These are phyloP conservation scores for Neofusicoccum cordaticola DNA, from an alignment of 2,329 filamentous ascomycete species.

Conservation along the genomic window DNA sequence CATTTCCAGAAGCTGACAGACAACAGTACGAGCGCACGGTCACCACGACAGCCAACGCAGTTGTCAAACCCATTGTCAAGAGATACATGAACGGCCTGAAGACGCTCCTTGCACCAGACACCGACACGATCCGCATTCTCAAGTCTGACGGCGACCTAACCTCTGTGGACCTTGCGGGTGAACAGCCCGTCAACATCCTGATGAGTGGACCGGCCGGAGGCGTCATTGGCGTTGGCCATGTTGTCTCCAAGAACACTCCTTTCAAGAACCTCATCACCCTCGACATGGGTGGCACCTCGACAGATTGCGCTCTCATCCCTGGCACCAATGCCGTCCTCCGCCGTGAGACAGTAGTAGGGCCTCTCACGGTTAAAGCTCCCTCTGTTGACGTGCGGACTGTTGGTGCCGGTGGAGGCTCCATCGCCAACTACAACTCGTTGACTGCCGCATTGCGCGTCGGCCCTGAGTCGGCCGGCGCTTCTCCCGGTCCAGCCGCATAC, in stretches of 20 bases:
- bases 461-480: conserved; percentile 50
- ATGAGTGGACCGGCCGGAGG: conserved; percentile 53
- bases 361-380: conserved; percentile 45
- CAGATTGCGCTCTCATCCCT: conserved; percentile 48
- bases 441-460: conserved; percentile 51
- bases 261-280: conserved; percentile 51
- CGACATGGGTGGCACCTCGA: conserved; percentile 53
- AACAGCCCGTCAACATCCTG: conserved; percentile 49
- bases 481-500: conserved; percentile 51
- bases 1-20: not conserved
- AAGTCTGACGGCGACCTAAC: conserved; percentile 52
- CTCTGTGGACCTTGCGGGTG: conserved; percentile 43
- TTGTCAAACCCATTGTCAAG: conserved; percentile 49
- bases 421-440: conserved; percentile 48
- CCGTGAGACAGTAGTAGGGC: conserved; percentile 46
- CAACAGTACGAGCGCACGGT: conserved; percentile 46
- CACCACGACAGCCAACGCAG: conserved; percentile 48
- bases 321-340: conserved; percentile 44
- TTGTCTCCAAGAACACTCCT: conserved; percentile 44
- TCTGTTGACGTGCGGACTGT: conserved; percentile 51
- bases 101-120: conserved; percentile 40
- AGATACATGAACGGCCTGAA: conserved; percentile 44
- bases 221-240: conserved; percentile 48
- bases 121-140: conserved; percentile 46
- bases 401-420: conserved; percentile 51